A percentile compares a stretch with the other conserved stretches of the same genome.
These are phyloP conservation scores for Kwoniella dendrophila DNA, from an alignment of 768 basidiomycete genomes.

Conservation along the genomic window DNA sequence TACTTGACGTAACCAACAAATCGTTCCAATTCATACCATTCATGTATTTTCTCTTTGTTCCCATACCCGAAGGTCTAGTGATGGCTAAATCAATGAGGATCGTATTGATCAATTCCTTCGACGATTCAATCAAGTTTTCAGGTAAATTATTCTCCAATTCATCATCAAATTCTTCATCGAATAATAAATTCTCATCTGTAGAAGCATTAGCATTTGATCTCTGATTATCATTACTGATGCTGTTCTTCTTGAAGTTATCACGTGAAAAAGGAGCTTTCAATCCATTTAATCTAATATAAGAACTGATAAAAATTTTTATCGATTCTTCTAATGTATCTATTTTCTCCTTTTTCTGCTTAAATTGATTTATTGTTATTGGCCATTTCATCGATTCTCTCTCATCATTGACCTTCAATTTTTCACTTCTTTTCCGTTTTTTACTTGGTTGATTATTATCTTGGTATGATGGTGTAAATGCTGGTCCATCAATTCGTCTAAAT, in stretches of 20 bases:
- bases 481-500: too few species aligned
- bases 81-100: slow-evolving; percentile 20
- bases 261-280: not conserved
- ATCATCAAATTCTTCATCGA: slow-evolving; percentile 4
- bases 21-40: slow-evolving; percentile 7
- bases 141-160: slow-evolving; percentile 8
- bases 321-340: not conserved
- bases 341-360: not conserved
- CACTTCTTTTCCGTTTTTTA: not conserved
- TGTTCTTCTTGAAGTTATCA: not conserved
- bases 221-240: too few species aligned
- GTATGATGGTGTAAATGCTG: too few species aligned
- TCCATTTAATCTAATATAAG: not conserved
- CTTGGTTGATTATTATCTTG: not conserved
- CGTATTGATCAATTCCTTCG: slow-evolving; percentile 14
- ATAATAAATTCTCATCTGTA: not conserved
- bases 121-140: slow-evolving; percentile 8
- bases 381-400: not conserved
- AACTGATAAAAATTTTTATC: not conserved
- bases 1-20: slow-evolving; percentile 9
- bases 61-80: slow-evolving; percentile 8
- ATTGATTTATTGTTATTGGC: not conserved
- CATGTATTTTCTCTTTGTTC: slow-evolving; percentile 13
- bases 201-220: too few species aligned
- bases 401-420: not conserved